Evolutionary conservation across 768 basidiomycete genomes (phyloP).

Genomic region (Leucocoprinus birnbaumii): DNA sequence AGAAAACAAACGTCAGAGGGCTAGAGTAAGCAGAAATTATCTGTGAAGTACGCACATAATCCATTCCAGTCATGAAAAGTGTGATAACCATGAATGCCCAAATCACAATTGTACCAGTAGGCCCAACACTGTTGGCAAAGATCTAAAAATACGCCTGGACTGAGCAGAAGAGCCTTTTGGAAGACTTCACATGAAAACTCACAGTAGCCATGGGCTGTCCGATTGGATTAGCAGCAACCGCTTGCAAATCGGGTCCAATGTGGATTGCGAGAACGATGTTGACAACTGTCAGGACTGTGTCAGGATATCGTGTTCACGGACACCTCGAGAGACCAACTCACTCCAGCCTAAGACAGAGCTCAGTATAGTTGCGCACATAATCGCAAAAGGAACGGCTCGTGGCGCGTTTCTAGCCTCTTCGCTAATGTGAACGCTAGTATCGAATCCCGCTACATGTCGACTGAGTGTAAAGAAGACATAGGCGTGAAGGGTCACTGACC

Average conservation of each 20-base stretch:
- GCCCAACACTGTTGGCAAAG: slow-evolving; percentile 46
- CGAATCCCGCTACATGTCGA: slow-evolving; percentile 32
- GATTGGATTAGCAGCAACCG: slow-evolving; percentile 31
- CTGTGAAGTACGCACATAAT: slow-evolving; percentile 32
- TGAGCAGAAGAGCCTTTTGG: too few species aligned
- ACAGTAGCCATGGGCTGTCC: slow-evolving; percentile 53
- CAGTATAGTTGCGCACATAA: slow-evolving; percentile 51
- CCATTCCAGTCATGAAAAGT: slow-evolving; percentile 56
- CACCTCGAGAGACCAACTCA: slow-evolving; percentile 21
- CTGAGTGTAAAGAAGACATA: not conserved
- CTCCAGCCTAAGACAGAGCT: slow-evolving; percentile 60
- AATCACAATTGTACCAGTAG: slow-evolving; percentile 30
- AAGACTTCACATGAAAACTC: too few species aligned
- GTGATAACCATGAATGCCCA: slow-evolving; percentile 36
- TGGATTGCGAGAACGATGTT: slow-evolving; percentile 60
- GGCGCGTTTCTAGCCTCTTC: slow-evolving; percentile 72
- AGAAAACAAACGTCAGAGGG: not conserved
- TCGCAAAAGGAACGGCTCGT: slow-evolving; percentile 66
- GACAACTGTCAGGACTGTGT: slow-evolving; percentile 33
- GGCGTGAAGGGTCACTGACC: slow-evolving; percentile 19
- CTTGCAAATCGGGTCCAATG: slow-evolving; percentile 49
- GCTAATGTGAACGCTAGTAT: slow-evolving; percentile 63
- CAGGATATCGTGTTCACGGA: not conserved
- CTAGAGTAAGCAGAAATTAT: not conserved
- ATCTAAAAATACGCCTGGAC: too few species aligned